Conservation (phyloP, 139 green algal species). For the Volvox africanus region DNA sequence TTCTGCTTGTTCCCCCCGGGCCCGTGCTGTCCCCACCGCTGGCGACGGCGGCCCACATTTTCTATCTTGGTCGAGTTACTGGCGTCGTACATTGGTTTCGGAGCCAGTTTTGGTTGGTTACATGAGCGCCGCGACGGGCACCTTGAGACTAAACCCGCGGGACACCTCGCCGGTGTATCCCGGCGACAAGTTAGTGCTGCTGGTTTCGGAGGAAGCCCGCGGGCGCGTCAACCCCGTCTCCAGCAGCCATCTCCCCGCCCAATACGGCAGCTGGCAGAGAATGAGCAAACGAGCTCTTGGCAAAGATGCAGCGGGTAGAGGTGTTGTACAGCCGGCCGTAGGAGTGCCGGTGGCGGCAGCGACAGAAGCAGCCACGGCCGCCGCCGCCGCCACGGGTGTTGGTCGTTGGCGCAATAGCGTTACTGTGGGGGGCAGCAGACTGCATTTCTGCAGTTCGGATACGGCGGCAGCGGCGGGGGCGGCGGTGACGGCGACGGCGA, state of each 20-base stretch:
- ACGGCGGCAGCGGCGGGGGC: background rate
- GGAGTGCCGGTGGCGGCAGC: too few species aligned
- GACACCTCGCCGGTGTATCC: conserved; percentile 30
- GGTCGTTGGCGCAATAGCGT: background rate
- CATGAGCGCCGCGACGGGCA: conserved; percentile 10
- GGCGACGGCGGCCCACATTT: background rate
- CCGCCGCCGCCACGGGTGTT: background rate
- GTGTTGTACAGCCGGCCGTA: too few species aligned
- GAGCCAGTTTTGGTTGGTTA: conserved; percentile 23
- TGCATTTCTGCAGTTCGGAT: background rate
- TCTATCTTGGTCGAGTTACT: background rate
- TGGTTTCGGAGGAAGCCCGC: background rate
- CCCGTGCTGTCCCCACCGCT: too few species aligned
- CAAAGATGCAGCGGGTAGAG: too few species aligned
- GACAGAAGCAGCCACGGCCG: background rate
- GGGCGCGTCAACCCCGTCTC: background rate
- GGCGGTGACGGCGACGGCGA: background rate
- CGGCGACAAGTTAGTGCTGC: conserved; percentile 9
- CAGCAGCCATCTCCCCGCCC: too few species aligned
- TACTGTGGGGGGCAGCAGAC: background rate
- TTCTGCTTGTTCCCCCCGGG: background rate
- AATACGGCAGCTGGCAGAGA: too few species aligned
- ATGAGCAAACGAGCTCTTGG: too few species aligned
- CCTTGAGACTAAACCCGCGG: conserved; percentile 29
- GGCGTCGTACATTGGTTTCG: background rate